Evolutionary conservation across 148 eudicot genomes (phyloP).

Genomic region (Limonium bicolor): DNA sequence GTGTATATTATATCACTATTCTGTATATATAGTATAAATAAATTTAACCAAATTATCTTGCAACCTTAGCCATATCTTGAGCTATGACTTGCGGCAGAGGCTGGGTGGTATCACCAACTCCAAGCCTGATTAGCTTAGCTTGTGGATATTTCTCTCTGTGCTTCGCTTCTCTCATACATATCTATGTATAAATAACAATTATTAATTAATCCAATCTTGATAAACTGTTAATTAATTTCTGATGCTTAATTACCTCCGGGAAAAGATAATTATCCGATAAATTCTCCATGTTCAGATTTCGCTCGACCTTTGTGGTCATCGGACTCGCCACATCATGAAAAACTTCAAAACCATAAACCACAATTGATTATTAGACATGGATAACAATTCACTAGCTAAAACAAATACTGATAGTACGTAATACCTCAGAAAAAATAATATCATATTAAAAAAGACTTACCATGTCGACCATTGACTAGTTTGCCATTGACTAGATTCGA

Average conservation of each 20-base stretch:
- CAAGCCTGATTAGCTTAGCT: conserved; percentile 67
- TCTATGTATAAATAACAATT: conserved; percentile 8
- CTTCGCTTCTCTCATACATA: conserved; percentile 31
- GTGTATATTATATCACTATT: not conserved
- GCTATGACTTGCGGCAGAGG: conserved; percentile 59
- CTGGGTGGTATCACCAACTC: conserved; percentile 78
- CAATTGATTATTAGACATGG: too few species aligned
- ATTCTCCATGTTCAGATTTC: conserved; percentile 67
- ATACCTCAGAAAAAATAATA: too few species aligned
- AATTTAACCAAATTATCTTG: not conserved
- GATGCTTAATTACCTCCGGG: conserved; percentile 32
- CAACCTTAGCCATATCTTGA: conserved; percentile 65
- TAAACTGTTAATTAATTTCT: not conserved
- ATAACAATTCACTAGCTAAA: too few species aligned
- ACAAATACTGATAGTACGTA: too few species aligned
- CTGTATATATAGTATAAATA: not conserved
- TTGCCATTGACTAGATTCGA: too few species aligned
- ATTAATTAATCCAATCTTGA: not conserved
- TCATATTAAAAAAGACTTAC: too few species aligned
- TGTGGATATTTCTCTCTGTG: conserved; percentile 55
- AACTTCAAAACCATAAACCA: too few species aligned
- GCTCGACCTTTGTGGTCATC: too few species aligned
- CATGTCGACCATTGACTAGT: too few species aligned
- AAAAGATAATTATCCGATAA: conserved; percentile 55
- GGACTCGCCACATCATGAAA: too few species aligned